These are phyloP conservation scores for Pseudognaphalium luteoalbum DNA, from an alignment of 129 eudicot species.

Conservation along the genomic window DNA sequence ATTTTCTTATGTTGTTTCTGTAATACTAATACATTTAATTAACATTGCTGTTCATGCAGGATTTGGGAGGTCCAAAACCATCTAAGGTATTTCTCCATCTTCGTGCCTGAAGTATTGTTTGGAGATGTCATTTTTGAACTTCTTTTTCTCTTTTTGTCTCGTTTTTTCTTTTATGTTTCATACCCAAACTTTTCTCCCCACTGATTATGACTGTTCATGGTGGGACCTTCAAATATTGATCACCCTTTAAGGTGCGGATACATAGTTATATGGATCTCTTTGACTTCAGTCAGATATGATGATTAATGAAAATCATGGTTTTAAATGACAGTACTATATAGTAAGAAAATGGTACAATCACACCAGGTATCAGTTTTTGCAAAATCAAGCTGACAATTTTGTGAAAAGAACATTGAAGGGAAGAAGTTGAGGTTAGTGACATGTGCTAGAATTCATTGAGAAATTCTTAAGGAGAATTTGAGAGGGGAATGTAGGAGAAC, in stretches of 20 bases:
- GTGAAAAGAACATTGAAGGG: no score
- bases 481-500: neutral
- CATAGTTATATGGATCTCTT: neutral
- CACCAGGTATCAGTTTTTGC: no score
- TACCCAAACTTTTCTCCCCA: neutral
- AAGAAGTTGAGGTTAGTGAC: no score
- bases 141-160: neutral
- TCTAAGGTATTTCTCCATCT: slow-evolving; percentile 33
- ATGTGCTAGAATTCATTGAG: neutral
- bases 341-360: no score
- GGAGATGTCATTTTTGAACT: slow-evolving; percentile 12
- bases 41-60: slow-evolving; percentile 15
- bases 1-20: neutral
- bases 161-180: neutral
- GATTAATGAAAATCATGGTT: neutral
- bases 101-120: slow-evolving; percentile 2
- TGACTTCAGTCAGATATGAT: no score
- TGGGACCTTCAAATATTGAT: neutral
- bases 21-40: slow-evolving; percentile 9
- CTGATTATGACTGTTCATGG: neutral
- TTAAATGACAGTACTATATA: neutral
- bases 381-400: no score
- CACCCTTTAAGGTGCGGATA: neutral
- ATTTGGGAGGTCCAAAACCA: slow-evolving; percentile 22
- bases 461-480: neutral